A percentile compares a stretch with the other conserved stretches of the same genome.
These are phyloP conservation scores for Punica granatum DNA, from an alignment of 345 rosid species.

Conservation along the genomic window DNA sequence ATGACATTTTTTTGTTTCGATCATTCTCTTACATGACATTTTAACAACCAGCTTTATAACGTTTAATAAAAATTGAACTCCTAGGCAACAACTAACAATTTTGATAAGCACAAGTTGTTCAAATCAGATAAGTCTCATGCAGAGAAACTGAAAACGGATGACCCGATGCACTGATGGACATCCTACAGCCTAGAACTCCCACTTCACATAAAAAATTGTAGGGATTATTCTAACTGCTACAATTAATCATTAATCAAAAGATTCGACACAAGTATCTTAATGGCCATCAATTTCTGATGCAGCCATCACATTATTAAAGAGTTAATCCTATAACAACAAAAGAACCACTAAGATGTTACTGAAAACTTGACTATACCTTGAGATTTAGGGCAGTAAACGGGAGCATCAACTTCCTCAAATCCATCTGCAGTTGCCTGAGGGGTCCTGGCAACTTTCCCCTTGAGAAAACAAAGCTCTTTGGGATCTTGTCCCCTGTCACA, in stretches of 20 bases:
- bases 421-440: slow-evolving; percentile 77
- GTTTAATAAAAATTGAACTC: not conserved
- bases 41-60: too few species aligned
- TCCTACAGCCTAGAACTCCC: not conserved
- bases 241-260: not conserved
- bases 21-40: too few species aligned
- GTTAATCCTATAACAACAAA: not conserved
- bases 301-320: not conserved
- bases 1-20: not conserved
- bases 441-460: slow-evolving; percentile 80
- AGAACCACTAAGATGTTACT: not conserved
- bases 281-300: not conserved
- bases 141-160: not conserved
- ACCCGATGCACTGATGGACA: not conserved
- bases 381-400: slow-evolving; percentile 90
- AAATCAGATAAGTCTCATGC: not conserved
- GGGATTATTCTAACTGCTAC: not conserved
- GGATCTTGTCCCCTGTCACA: slow-evolving; percentile 80
- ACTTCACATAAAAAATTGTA: too few species aligned
- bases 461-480: slow-evolving; percentile 81
- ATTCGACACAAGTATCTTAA: not conserved
- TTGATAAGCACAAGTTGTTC: not conserved
- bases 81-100: not conserved
- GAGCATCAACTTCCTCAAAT: slow-evolving; percentile 88
- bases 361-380: slow-evolving; percentile 33